Conservation (phyloP, 2,329 filamentous ascomycete species). For the Phaeophleospora eucalypticola region DNA sequence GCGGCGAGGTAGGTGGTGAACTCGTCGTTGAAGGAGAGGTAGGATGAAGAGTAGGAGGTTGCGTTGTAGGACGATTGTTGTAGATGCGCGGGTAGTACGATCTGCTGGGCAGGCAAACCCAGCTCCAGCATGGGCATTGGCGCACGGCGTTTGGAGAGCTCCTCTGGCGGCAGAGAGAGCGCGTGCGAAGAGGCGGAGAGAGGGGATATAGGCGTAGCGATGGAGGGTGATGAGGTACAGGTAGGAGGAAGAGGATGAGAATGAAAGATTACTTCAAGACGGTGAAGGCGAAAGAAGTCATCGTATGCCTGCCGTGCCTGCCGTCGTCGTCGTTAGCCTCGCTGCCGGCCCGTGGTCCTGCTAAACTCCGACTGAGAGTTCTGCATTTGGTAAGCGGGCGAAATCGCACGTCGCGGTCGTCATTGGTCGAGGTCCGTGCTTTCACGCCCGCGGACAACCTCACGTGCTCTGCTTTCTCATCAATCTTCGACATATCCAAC, state of each 20-base stretch:
- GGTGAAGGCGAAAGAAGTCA: not conserved
- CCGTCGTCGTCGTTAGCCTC: not conserved
- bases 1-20: conserved; percentile 30
- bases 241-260: not conserved
- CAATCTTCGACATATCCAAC: not conserved
- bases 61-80: not conserved
- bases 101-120: conserved; percentile 13
- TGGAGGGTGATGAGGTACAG: conserved; percentile 4
- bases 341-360: not conserved
- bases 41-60: not conserved
- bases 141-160: conserved; percentile 8
- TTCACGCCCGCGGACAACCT: too few relatives aligned
- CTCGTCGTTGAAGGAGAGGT: conserved; percentile 5
- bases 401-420: not conserved
- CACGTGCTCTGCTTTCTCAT: not conserved
- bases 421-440: too few relatives aligned
- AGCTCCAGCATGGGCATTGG: conserved; percentile 20
- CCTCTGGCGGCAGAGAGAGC: conserved; percentile 5
- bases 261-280: too few relatives aligned
- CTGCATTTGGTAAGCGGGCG: not conserved
- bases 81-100: conserved; percentile 13
- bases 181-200: conserved; percentile 1
- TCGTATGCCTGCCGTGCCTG: too few relatives aligned
- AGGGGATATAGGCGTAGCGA: not conserved
- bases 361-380: not conserved